phyloP scores from a whole-genome alignment of 441 rosid genomes.

The Rhodomyrtus psidioides region DNA sequence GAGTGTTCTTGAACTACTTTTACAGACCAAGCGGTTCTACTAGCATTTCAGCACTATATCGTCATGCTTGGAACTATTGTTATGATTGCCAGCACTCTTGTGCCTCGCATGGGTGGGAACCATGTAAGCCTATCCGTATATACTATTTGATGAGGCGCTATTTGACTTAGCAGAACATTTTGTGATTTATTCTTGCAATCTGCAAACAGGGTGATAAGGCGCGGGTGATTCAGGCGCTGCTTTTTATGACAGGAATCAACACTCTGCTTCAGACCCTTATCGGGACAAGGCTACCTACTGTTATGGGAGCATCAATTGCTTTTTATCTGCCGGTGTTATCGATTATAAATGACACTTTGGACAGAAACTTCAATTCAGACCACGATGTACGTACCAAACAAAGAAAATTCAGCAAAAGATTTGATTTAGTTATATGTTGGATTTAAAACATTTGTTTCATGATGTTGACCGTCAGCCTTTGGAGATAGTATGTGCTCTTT shows the following conservation, averaged over 20 bases:
- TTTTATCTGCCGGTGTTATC: slow-evolving; percentile 66
- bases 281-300: slow-evolving; percentile 89
- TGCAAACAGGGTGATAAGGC: slow-evolving; percentile 81
- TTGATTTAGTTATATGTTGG: background rate
- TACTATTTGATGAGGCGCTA: background rate
- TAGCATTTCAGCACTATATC: slow-evolving; percentile 90
- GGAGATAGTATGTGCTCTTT: background rate
- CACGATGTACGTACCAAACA: slow-evolving; percentile 36
- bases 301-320: slow-evolving; percentile 84
- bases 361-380: slow-evolving; percentile 35
- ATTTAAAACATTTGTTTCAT: background rate
- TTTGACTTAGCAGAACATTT: background rate
- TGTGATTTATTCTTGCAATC: background rate
- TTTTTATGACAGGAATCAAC: slow-evolving; percentile 82
- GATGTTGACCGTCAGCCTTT: background rate
- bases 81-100: slow-evolving; percentile 55
- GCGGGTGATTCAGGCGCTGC: slow-evolving; percentile 63
- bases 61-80: slow-evolving; percentile 88
- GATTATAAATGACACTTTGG: slow-evolving; percentile 55
- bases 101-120: slow-evolving; percentile 78
- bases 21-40: slow-evolving; percentile 55
- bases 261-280: slow-evolving; percentile 77
- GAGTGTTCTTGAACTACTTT: slow-evolving; percentile 6
- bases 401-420: background rate
- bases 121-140: slow-evolving; percentile 33